phyloP scores from a whole-genome alignment of 257 asterid genomes.

The Capsicum pubescens region DNA sequence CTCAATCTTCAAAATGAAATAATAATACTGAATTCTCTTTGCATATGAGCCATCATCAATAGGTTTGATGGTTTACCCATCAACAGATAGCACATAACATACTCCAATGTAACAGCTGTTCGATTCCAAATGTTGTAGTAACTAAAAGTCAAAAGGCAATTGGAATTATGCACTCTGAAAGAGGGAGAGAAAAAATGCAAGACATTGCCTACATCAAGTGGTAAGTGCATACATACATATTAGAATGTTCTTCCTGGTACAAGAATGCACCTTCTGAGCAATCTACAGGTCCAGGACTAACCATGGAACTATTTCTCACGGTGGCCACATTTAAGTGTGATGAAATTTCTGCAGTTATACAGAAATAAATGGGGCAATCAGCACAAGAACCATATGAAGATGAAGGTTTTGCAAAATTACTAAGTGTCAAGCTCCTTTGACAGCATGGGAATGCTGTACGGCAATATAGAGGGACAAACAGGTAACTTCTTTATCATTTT shows the following conservation, averaged over 20 bases:
- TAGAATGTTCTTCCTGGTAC: constrained; percentile 53
- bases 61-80: constrained; percentile 11
- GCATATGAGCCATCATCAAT: constrained; percentile 11
- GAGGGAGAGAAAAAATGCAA: constrained; percentile 23
- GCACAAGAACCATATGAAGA: constrained; percentile 7
- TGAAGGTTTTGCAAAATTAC: not conserved
- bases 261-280: constrained; percentile 46
- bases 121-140: constrained; percentile 7
- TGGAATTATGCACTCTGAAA: constrained; percentile 16
- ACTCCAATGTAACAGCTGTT: not conserved
- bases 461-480: constrained; percentile 22
- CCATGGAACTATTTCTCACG: constrained; percentile 51
- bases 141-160: constrained; percentile 4
- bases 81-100: not conserved
- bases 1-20: constrained; percentile 18
- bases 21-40: not conserved
- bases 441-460: not conserved
- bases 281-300: constrained; percentile 46
- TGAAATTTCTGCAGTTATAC: constrained; percentile 26
- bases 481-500: constrained; percentile 18
- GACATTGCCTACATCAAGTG: constrained; percentile 20
- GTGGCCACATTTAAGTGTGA: constrained; percentile 39
- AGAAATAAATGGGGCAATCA: not conserved
- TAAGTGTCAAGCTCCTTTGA: not conserved
- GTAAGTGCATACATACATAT: constrained; percentile 39